Percentiles rank a stretch among this genome's conserved stretches.
phyloP scores from a whole-genome alignment of 306 rosid species.

The Cicer bijugum region DNA sequence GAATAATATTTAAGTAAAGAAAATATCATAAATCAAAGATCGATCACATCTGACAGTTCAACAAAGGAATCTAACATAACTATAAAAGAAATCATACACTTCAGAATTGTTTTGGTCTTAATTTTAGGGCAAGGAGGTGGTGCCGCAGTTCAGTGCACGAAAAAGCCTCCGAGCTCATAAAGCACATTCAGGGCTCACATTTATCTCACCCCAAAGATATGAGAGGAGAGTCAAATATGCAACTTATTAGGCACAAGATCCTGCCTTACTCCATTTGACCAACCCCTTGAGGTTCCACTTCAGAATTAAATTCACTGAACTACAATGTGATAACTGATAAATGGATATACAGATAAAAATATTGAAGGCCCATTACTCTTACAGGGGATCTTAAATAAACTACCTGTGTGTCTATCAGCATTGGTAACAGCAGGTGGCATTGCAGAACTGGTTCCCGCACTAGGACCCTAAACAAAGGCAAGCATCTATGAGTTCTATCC shows the following conservation, averaged over 20 bases:
- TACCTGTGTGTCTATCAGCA: conserved; percentile 81
- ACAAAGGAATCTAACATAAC: conserved; percentile 13
- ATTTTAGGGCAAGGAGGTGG: conserved; percentile 5
- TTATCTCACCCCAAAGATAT: conserved; percentile 1
- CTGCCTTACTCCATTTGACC: background rate
- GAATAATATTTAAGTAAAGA: conserved; percentile 11
- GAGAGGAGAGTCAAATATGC: background rate
- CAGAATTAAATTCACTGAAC: conserved; percentile 9
- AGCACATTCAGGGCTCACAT: background rate
- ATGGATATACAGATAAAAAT: conserved; percentile 7
- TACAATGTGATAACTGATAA: conserved; percentile 18
- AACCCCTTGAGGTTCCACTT: conserved; percentile 9
- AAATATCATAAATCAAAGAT: conserved; percentile 27
- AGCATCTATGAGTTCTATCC: conserved; percentile 28
- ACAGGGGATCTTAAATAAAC: conserved; percentile 31
- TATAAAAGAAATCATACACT: conserved; percentile 10
- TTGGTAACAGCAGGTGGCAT: conserved; percentile 65
- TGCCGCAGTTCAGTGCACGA: background rate
- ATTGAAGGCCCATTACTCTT: conserved; percentile 18
- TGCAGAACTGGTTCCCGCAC: conserved; percentile 88
- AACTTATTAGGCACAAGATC: background rate
- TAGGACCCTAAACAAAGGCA: conserved; percentile 59
- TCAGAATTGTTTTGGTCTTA: conserved; percentile 8
- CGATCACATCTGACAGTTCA: conserved; percentile 26
- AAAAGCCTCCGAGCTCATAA: background rate